phyloP scores from a whole-genome alignment of 179 eudicot species.

The Beta macrorhiza region DNA sequence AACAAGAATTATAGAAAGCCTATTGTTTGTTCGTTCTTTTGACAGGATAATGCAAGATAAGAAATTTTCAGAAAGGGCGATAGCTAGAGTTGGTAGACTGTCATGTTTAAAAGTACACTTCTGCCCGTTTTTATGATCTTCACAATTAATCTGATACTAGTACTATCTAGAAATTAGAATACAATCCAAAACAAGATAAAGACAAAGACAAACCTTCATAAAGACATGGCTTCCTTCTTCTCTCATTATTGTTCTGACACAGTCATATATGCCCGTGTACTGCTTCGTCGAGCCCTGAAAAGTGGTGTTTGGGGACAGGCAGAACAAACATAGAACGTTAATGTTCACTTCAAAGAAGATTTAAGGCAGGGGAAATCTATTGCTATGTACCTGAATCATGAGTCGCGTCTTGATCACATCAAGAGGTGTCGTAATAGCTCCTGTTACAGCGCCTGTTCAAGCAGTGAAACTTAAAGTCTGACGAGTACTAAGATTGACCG shows the following conservation, averaged over 20 bases:
- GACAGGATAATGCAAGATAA: no score
- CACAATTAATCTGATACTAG: neutral
- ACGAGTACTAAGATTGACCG: neutral
- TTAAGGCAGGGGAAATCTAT: neutral
- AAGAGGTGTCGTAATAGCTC: constrained; percentile 87
- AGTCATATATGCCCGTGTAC: constrained; percentile 70
- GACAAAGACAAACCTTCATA: constrained; percentile 49
- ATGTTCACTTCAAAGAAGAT: neutral
- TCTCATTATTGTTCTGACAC: constrained; percentile 62
- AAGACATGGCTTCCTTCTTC: constrained; percentile 84
- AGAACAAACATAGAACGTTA: neutral
- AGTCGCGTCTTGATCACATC: constrained; percentile 95
- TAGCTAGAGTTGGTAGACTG: no score
- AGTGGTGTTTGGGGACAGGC: neutral
- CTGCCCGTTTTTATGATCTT: no score
- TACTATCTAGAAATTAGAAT: neutral
- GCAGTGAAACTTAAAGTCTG: constrained; percentile 2
- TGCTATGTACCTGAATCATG: constrained; percentile 70
- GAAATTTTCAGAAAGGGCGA: no score
- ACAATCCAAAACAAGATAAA: neutral
- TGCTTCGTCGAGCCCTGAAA: constrained; percentile 71
- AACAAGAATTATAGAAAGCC: neutral
- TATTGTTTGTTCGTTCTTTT: neutral
- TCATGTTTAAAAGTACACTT: no score
- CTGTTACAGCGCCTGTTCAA: constrained; percentile 74